Percentiles rank a stretch among this genome's conserved stretches.
Conservation (phyloP, 768 basidiomycete species). For the Phallus indusiatus region DNA sequence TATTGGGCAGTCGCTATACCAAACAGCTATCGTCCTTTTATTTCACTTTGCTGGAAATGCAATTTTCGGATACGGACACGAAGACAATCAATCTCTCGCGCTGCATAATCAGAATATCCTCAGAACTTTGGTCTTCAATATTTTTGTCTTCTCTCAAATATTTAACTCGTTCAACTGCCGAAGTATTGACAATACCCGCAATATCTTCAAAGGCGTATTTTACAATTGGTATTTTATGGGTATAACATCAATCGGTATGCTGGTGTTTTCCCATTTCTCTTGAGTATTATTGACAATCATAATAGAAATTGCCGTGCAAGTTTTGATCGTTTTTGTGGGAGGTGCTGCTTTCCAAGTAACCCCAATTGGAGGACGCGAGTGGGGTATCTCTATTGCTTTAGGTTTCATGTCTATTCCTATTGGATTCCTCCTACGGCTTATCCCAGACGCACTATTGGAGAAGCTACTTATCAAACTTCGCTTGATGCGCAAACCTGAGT, state of each 20-base stretch:
- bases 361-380: conserved; percentile 69
- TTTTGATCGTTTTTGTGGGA: conserved; percentile 86
- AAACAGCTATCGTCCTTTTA: conserved; percentile 71
- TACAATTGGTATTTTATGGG: conserved; percentile 76
- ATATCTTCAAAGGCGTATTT: conserved; percentile 78
- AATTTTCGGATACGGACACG: conserved; percentile 54
- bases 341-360: conserved; percentile 88
- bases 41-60: conserved; percentile 77
- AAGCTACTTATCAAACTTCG: conserved; percentile 42
- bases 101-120: conserved; percentile 38
- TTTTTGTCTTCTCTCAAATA: conserved; percentile 97
- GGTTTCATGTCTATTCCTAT: conserved; percentile 84
- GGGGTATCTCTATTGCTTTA: conserved; percentile 87
- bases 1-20: conserved; percentile 78
- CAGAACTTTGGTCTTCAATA: conserved; percentile 90
- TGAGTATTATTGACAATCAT: neutral
- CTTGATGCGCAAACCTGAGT: conserved; percentile 53
- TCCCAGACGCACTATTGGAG: conserved; percentile 78
- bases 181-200: conserved; percentile 73
- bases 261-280: neutral
- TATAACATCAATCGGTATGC: conserved; percentile 78
- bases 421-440: conserved; percentile 66
- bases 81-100: conserved; percentile 19
- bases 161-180: conserved; percentile 93
- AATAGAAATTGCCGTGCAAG: conserved; percentile 77